Conservation (phyloP, 2,329 filamentous ascomycete species). For the Diplodia intermedia region DNA sequence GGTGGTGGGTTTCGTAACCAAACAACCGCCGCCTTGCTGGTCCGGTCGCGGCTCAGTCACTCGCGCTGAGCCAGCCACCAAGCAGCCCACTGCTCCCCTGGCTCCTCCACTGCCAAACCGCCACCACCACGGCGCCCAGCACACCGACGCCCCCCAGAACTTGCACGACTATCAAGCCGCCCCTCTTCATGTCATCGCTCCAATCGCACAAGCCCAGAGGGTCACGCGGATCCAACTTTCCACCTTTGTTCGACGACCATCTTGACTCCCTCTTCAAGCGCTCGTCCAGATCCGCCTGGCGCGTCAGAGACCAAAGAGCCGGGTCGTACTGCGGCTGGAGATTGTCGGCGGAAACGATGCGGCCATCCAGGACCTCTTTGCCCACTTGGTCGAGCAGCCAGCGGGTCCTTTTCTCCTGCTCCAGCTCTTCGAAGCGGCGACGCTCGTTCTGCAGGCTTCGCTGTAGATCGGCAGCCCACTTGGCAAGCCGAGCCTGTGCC, state of each 20-base stretch:
- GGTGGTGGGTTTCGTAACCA: neutral
- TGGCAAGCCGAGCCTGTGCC: conserved; percentile 74
- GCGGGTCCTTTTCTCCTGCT: conserved; percentile 66
- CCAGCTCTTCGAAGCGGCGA: conserved; percentile 69
- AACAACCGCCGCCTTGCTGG: neutral
- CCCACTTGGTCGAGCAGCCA: conserved; percentile 76
- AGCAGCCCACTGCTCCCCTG: conserved; percentile 14
- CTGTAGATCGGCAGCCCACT: conserved; percentile 84
- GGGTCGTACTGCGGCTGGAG: conserved; percentile 33
- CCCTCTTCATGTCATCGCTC: conserved; percentile 68
- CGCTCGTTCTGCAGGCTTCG: conserved; percentile 76
- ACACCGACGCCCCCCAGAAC: conserved; percentile 76
- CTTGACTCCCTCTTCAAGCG: conserved; percentile 41
- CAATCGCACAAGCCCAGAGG: conserved; percentile 79
- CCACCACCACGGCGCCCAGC: conserved; percentile 72
- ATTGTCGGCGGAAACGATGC: conserved; percentile 38
- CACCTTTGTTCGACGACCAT: conserved; percentile 35
- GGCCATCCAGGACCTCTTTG: conserved; percentile 60
- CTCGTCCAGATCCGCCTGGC: conserved; percentile 43
- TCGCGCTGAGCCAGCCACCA: conserved; percentile 15
- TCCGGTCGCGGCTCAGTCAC: neutral
- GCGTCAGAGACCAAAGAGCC: conserved; percentile 34
- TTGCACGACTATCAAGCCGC: conserved; percentile 73
- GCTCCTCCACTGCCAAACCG: conserved; percentile 39
- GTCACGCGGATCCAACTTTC: conserved; percentile 66